phyloP scores from a whole-genome alignment of 2,329 filamentous ascomycete genomes.

The Trichophyton equinum region DNA sequence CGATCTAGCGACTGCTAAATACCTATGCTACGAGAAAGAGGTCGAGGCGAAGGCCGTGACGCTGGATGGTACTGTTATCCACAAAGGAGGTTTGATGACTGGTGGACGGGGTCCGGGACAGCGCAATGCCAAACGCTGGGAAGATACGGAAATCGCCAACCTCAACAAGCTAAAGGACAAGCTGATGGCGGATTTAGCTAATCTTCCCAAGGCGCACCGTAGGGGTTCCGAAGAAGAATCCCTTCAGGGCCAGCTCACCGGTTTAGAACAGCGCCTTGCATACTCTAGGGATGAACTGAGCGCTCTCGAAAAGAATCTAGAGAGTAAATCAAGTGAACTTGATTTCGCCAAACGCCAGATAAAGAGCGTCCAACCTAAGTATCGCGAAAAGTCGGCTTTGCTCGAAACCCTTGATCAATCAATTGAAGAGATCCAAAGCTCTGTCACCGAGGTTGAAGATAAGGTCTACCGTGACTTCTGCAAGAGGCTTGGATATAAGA shows the following conservation, averaged over 20 bases:
- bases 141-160: conserved; percentile 78
- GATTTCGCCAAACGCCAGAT: conserved; percentile 61
- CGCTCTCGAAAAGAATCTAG: conserved; percentile 67
- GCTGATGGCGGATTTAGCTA: conserved; percentile 62
- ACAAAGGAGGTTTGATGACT: conserved; percentile 93
- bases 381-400: conserved; percentile 55
- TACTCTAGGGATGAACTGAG: conserved; percentile 64
- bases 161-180: conserved; percentile 65
- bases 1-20: conserved; percentile 69
- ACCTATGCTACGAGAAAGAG: conserved; percentile 72
- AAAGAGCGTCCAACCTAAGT: conserved; percentile 64
- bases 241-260: conserved; percentile 64
- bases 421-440: conserved; percentile 45
- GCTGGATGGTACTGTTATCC: conserved; percentile 87
- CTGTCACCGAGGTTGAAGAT: conserved; percentile 74
- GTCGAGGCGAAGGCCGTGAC: conserved; percentile 91
- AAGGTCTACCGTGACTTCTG: conserved; percentile 80
- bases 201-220: conserved; percentile 66
- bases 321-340: conserved; percentile 72
- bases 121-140: conserved; percentile 67
- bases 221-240: conserved; percentile 66
- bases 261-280: conserved; percentile 62
- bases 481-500: conserved; percentile 67
- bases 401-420: conserved; percentile 50
- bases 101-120: conserved; percentile 74